These are phyloP conservation scores for Phytophthora cryptogea DNA, from an alignment of 352 stramenopile species.

Conservation along the genomic window DNA sequence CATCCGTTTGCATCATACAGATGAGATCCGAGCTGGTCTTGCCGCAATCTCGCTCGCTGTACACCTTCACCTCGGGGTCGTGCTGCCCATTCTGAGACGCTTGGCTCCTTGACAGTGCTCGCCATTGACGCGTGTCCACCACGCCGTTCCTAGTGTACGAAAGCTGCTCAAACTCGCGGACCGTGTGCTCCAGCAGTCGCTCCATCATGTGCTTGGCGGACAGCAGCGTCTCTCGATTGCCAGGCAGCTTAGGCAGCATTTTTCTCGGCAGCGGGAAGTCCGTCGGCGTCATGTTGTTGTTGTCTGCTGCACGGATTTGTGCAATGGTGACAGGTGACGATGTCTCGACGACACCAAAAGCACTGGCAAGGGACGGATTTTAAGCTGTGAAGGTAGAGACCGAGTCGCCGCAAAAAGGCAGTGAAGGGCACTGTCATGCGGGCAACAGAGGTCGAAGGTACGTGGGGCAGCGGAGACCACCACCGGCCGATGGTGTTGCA, in stretches of 20 bases:
- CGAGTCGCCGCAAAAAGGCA: not conserved
- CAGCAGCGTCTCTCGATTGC: constrained; percentile 19
- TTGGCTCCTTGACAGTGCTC: constrained; percentile 19
- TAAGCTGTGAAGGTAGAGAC: constrained; percentile 5
- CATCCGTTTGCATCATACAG: constrained; percentile 7
- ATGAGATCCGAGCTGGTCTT: constrained; percentile 17
- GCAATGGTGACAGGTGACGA: not conserved
- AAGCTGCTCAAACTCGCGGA: constrained; percentile 32
- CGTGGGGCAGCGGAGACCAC: not conserved
- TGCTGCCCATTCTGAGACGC: constrained; percentile 15
- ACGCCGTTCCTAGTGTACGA: constrained; percentile 15
- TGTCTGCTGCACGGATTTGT: constrained; percentile 5
- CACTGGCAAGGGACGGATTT: constrained; percentile 13
- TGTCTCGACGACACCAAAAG: not conserved
- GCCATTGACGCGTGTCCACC: constrained; percentile 36
- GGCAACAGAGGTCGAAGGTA: not conserved
- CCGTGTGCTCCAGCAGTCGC: constrained; percentile 30
- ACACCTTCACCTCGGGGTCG: constrained; percentile 21
- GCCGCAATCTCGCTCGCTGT: constrained; percentile 24
- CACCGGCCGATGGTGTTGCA: not conserved
- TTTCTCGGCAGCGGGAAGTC: constrained; percentile 41
- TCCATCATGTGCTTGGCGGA: constrained; percentile 37
- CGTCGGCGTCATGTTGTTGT: constrained; percentile 28
- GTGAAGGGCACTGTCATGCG: not conserved
- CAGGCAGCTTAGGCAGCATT: constrained; percentile 34